Base-by-base conservation (phyloP, 768 basidiomycete genomes). In the Tulasnella sp. region DNA sequence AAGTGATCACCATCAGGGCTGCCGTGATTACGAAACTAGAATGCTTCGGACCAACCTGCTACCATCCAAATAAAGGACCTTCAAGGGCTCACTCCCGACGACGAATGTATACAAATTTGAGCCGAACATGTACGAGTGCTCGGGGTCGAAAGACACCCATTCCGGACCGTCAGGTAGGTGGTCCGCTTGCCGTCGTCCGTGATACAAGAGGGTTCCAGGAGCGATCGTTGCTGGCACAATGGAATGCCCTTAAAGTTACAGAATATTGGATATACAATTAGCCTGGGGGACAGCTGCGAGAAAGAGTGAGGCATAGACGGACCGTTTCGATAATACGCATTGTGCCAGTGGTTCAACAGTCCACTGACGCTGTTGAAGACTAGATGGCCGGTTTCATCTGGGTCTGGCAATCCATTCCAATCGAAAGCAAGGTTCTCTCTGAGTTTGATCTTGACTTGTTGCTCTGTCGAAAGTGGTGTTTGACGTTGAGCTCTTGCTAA, bases 101-200 rank as follows among this genome's bases (percentile, higher is more conserved):
- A 44, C 75, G 64, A 72, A 81, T 22, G 76, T 81, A 41, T 72
- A 81, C n/a, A 81, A 37, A 31, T 77, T 64, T 18, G 28, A 41
- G 1, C 76, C 28, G 34, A 81, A 81, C 44, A 77, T 16, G 42
- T 54, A 77, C 8, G 80, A 81, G 80, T 81, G 80, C 44, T 81
- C 80, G 22, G 80, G 60, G 58, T 81, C 80, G 80, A 81, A 77
- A 12, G 80, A 81, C 14, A 81, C 54, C 80, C 80, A 81, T 40
- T 81, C 80, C 12, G 75, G 75, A n/a, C 40, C 41, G 34, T 44
- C 58, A 9, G 80, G 80, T 22, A 76, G 73, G 3, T 48, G 28
- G 28, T 24, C 28, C 37, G 40, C 64, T 58, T 78, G 50, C 41
- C 75, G 41, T 37, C 75, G 24, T 44, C 80, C 80, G 60, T 81